These are phyloP conservation scores for Talaromyces sp. DNA, from an alignment of 2,329 filamentous ascomycete species.

Conservation along the genomic window DNA sequence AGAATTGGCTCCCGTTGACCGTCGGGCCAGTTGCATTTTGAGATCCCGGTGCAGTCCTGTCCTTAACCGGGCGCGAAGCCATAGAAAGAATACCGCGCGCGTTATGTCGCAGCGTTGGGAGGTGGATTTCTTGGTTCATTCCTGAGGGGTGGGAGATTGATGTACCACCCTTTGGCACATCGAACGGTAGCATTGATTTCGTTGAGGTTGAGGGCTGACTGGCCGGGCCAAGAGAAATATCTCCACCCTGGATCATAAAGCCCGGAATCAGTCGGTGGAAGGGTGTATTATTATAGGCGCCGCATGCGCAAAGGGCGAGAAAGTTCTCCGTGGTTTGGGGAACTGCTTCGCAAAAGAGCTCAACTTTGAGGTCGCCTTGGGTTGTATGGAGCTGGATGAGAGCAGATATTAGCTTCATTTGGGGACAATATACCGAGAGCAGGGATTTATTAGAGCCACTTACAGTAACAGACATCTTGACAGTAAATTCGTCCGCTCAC, in stretches of 20 bases:
- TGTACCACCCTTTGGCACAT: constrained; percentile 58
- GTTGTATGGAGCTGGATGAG: constrained; percentile 72
- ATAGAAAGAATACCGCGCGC: constrained; percentile 61
- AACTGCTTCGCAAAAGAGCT: constrained; percentile 93
- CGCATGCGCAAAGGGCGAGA: constrained; percentile 65
- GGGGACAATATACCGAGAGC: neutral
- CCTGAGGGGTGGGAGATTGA: constrained; percentile 57
- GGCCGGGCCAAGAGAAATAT: constrained; percentile 49
- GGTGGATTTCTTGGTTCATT: constrained; percentile 65
- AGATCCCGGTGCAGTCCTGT: constrained; percentile 50
- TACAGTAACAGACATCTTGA: constrained; percentile 39
- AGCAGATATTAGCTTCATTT: neutral
- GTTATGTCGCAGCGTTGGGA: constrained; percentile 60
- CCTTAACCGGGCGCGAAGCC: constrained; percentile 56
- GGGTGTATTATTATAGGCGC: constrained; percentile 62
- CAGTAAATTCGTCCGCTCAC: neutral
- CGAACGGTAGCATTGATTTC: constrained; percentile 46
- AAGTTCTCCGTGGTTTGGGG: constrained; percentile 88
- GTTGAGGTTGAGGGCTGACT: constrained; percentile 46
- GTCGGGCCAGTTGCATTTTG: constrained; percentile 41
- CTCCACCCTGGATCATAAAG: constrained; percentile 68
- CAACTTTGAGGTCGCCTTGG: constrained; percentile 87
- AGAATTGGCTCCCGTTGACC: constrained; percentile 65
- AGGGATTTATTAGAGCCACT: constrained; percentile 9
- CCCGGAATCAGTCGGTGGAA: constrained; percentile 65